Percentiles rank a stretch among this genome's conserved stretches.
Conservation (phyloP, 768 basidiomycete species). For the Pluteus cervinus region DNA sequence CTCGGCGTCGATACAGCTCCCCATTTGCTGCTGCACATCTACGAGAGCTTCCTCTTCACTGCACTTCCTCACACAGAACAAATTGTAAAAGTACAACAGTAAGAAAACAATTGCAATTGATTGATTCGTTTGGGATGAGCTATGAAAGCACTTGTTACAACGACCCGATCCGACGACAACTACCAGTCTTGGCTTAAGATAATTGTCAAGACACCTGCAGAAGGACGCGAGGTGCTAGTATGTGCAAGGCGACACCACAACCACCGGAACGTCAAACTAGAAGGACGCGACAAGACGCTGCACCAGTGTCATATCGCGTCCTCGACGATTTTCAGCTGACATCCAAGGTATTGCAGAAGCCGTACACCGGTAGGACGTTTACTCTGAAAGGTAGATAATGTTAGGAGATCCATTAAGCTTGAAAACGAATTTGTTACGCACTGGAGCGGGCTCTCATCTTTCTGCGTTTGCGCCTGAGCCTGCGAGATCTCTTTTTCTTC, state of each 20-base stretch:
- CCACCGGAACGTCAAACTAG: background rate
- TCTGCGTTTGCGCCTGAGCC: slow-evolving; percentile 91
- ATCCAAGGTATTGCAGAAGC: slow-evolving; percentile 16
- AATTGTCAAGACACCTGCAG: too few relatives aligned
- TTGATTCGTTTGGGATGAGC: too few relatives aligned
- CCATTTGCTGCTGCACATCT: too few relatives aligned
- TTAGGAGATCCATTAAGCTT: background rate
- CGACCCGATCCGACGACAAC: too few relatives aligned
- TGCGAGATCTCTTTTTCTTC: slow-evolving; percentile 93
- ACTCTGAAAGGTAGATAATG: slow-evolving; percentile 23
- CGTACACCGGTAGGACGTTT: slow-evolving; percentile 20
- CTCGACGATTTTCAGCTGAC: slow-evolving; percentile 3
- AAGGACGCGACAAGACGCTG: background rate
- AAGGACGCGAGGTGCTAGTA: too few relatives aligned
- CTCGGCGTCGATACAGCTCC: too few relatives aligned
- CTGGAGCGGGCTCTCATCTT: slow-evolving; percentile 96
- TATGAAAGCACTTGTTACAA: too few relatives aligned
- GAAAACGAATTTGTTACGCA: slow-evolving; percentile 33
- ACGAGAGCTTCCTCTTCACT: too few relatives aligned
- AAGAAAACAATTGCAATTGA: too few relatives aligned
- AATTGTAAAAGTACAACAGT: too few relatives aligned
- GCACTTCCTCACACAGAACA: too few relatives aligned
- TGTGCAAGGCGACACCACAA: slow-evolving; percentile 3
- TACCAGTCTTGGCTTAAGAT: too few relatives aligned
- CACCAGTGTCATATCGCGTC: slow-evolving; percentile 1